Evolutionary conservation across 1,139 yeast genomes (phyloP).

Genomic region (Kurtzmaniella natalensis): DNA sequence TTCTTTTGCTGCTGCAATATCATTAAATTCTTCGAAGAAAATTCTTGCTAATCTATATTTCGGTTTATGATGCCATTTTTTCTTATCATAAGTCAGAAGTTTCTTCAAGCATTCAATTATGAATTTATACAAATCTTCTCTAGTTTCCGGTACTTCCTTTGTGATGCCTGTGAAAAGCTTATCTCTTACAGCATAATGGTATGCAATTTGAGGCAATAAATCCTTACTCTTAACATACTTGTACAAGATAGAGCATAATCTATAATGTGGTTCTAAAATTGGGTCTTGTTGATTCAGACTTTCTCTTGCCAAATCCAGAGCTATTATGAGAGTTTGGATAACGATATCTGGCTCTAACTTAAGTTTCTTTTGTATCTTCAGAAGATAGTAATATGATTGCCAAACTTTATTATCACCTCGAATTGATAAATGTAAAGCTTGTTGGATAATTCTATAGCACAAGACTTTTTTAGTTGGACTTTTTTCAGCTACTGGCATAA

Average conservation of each 20-base stretch:
- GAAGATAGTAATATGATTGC: slow-evolving; percentile 55
- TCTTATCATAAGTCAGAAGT: slow-evolving; percentile 61
- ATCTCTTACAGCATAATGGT: slow-evolving; percentile 29
- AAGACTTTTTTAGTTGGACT: slow-evolving; percentile 21
- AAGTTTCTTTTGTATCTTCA: slow-evolving; percentile 57
- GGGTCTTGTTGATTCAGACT: slow-evolving; percentile 46
- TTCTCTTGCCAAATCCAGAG: slow-evolving; percentile 41
- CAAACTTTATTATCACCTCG: slow-evolving; percentile 50
- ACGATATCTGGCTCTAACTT: slow-evolving; percentile 24
- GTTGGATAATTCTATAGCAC: slow-evolving; percentile 34
- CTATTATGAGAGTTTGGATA: slow-evolving; percentile 32
- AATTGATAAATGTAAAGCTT: slow-evolving; percentile 41
- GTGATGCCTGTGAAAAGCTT: not conserved
- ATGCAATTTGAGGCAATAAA: slow-evolving; percentile 33
- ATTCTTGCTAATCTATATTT: slow-evolving; percentile 69
- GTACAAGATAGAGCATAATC: slow-evolving; percentile 52
- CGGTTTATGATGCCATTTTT: slow-evolving; percentile 91
- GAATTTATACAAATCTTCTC: slow-evolving; percentile 21
- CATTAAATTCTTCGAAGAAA: slow-evolving; percentile 48
- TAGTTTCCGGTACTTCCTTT: slow-evolving; percentile 18
- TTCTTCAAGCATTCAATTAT: slow-evolving; percentile 26
- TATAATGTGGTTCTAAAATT: slow-evolving; percentile 72
- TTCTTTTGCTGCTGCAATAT: slow-evolving; percentile 51
- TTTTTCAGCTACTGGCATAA: slow-evolving; percentile 19
- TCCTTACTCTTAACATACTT: slow-evolving; percentile 45